phyloP scores from a whole-genome alignment of 2,329 filamentous ascomycete genomes.

The Trichoderma koningii region DNA sequence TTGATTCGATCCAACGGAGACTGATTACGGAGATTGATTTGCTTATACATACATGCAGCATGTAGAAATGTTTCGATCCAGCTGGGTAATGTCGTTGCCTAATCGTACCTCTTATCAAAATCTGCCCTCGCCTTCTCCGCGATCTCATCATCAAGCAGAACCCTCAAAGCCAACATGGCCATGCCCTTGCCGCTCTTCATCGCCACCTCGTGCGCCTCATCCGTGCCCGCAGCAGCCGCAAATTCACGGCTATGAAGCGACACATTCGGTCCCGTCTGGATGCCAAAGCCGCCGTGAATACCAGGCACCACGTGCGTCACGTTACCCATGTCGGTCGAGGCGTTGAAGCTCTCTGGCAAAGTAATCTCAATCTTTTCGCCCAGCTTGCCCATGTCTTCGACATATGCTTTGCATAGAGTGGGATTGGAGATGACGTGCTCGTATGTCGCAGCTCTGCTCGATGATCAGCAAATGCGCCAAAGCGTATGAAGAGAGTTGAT shows the following conservation, averaged over 20 bases:
- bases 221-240: conserved; percentile 47
- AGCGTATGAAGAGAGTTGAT: too few species aligned
- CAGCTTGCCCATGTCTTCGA: conserved; percentile 46
- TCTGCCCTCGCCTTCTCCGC: conserved; percentile 29
- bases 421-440: conserved; percentile 50
- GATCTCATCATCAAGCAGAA: conserved; percentile 35
- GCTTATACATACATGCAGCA: neutral
- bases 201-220: conserved; percentile 44
- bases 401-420: conserved; percentile 47
- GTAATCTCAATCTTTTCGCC: conserved; percentile 42
- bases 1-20: neutral
- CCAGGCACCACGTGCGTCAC: conserved; percentile 50
- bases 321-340: conserved; percentile 56
- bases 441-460: conserved; percentile 43
- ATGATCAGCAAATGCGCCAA: neutral
- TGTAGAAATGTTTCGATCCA: too few species aligned
- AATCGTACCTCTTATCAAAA: conserved; percentile 29
- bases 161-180: conserved; percentile 41
- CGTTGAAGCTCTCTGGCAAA: conserved; percentile 42
- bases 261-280: conserved; percentile 43
- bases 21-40: neutral
- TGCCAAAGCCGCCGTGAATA: conserved; percentile 52
- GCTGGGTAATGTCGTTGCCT: too few species aligned
- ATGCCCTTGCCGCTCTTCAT: conserved; percentile 50
- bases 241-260: conserved; percentile 47